These are phyloP conservation scores for Pseudophaeomoniella oleicola DNA, from an alignment of 2,329 filamentous ascomycete genomes.

Conservation along the genomic window DNA sequence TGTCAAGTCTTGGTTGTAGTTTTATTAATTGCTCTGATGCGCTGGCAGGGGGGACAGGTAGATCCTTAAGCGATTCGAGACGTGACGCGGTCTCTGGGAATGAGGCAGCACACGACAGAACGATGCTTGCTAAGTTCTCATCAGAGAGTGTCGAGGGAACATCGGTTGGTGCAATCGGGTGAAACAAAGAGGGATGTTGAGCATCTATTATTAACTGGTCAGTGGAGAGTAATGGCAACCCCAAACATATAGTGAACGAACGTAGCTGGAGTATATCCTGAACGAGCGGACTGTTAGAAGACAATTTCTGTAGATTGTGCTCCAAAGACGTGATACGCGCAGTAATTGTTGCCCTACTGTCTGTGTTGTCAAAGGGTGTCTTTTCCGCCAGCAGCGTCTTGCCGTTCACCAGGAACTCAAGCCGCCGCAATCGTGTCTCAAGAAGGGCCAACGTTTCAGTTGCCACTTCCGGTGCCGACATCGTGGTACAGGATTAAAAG, in stretches of 20 bases:
- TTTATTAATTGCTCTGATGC: slow-evolving; percentile 26
- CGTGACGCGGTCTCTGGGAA: slow-evolving; percentile 33
- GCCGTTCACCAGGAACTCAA: slow-evolving; percentile 30
- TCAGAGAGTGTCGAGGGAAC: slow-evolving; percentile 19
- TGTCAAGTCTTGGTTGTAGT: slow-evolving; percentile 26
- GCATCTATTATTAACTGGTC: slow-evolving; percentile 14
- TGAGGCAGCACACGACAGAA: slow-evolving; percentile 29
- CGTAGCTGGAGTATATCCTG: slow-evolving; percentile 24
- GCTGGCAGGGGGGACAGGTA: slow-evolving; percentile 27
- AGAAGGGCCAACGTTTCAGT: slow-evolving; percentile 17
- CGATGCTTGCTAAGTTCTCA: slow-evolving; percentile 18
- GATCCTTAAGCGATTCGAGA: slow-evolving; percentile 31
- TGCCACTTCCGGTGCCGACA: neutral
- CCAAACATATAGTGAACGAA: slow-evolving; percentile 15
- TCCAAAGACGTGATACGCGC: slow-evolving; percentile 24
- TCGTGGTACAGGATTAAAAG: too few relatives aligned
- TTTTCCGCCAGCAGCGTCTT: slow-evolving; percentile 24
- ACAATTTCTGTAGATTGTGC: slow-evolving; percentile 21
- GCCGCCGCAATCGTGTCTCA: slow-evolving; percentile 25
- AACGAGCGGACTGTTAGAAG: slow-evolving; percentile 21
- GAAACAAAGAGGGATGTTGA: neutral
- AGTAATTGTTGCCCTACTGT: slow-evolving; percentile 22
- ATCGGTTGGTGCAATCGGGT: neutral
- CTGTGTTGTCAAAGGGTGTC: slow-evolving; percentile 18
- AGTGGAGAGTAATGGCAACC: slow-evolving; percentile 12